Evolutionary conservation across 768 basidiomycete species (phyloP), one percentile per base, ranked within the genome.

Genomic region (Lepiota brunneoincarnata): DNA sequence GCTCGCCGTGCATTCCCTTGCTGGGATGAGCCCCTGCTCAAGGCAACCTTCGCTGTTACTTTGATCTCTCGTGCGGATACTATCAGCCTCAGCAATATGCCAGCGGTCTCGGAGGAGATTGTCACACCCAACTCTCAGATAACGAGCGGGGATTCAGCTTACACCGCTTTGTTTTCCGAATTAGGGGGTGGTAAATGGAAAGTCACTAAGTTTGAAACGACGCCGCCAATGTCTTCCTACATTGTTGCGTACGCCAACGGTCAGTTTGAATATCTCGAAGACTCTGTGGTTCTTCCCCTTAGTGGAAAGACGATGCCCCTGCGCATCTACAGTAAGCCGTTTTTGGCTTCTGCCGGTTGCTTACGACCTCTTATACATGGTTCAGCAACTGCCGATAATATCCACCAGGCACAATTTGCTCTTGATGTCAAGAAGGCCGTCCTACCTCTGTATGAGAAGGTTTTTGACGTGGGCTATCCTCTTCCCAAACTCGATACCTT

Each of bases 401-500:
- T 97, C 61, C 77, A 85, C 59, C 93, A 93, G 64, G 87, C 88
- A 5, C 79, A 87, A 59, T 93, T 93, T 63, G 89, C 90, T 12
- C 83, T 98, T 38, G 92, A 95, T 60, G 85, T 96, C 60, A 96
- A 90, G 69, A 81, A 79, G 5, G 77, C 76, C 26, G 89, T 91
- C 9, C 72, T 97, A 12, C 93, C 94, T 14, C 66, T 93, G n/a
- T 98, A 95, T 68, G 95, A 98, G 70, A 76, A 87, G 65, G 80
- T 96, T 51, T 98, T 98, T 65, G 86, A 95, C 59, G 86, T 98
- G 59, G 89, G 88, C 54, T 98, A 87, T 67, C 93, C 95, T 20
- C 79, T 98, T 23, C 92, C 93, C 4, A 98, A 98, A 74, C 79
- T 98, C 40, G 96, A 98, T 64, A 95, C 94, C 2, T 77, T 98